Conservation (phyloP, 2,329 filamentous ascomycete genomes). For the Penicillium sp. region DNA sequence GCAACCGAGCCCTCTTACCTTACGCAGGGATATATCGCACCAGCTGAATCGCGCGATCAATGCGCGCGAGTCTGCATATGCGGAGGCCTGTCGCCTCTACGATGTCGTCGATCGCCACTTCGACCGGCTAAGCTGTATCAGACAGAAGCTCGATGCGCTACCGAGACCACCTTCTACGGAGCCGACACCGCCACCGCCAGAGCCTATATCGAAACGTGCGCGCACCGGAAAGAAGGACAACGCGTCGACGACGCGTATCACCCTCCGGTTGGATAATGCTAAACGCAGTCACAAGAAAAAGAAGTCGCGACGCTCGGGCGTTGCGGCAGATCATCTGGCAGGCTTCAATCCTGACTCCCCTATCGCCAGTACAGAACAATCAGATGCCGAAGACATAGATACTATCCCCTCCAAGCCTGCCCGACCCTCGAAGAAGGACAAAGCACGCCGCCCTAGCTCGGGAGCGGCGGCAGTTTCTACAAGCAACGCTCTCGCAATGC, state of each 20-base stretch:
- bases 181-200: slow-evolving; percentile 49
- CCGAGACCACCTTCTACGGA: slow-evolving; percentile 59
- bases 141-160: slow-evolving; percentile 57
- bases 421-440: slow-evolving; percentile 41
- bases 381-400: slow-evolving; percentile 36
- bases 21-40: slow-evolving; percentile 55
- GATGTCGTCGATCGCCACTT: slow-evolving; percentile 56
- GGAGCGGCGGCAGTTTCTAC: slow-evolving; percentile 46
- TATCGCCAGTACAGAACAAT: slow-evolving; percentile 46
- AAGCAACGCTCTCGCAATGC: slow-evolving; percentile 56
- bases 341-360: slow-evolving; percentile 43
- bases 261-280: slow-evolving; percentile 37
- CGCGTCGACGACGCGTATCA: slow-evolving; percentile 39
- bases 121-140: slow-evolving; percentile 56
- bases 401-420: slow-evolving; percentile 11
- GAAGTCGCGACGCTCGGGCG: slow-evolving; percentile 34
- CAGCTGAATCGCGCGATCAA: slow-evolving; percentile 53
- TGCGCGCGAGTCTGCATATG: slow-evolving; percentile 53
- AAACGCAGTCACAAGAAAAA: slow-evolving; percentile 30
- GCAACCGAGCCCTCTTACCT: slow-evolving; percentile 48
- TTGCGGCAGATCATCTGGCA: slow-evolving; percentile 35
- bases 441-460: slow-evolving; percentile 30
- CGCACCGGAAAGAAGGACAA: slow-evolving; percentile 40
- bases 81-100: slow-evolving; percentile 54
- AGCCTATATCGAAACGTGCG: slow-evolving; percentile 35